Percentiles rank a stretch among this genome's conserved stretches.
Conservation (phyloP, 1,284 basidiomycete species). For the Ceratobasidium theobromae region DNA sequence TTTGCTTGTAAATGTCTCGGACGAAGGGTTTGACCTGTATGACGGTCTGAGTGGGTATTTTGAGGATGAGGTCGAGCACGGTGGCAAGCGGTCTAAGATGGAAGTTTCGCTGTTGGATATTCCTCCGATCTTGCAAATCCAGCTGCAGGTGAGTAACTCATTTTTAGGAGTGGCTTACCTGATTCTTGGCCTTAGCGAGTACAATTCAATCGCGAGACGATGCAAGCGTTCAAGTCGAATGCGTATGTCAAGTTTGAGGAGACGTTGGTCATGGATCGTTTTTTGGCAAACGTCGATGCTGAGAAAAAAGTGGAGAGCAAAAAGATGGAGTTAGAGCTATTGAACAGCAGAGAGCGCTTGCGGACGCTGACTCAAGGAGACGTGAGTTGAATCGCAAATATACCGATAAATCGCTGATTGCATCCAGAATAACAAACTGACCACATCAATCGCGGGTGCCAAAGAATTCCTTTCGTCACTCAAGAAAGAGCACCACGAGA, state of each 20-base stretch:
- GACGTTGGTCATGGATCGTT: constrained; percentile 88
- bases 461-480: constrained; percentile 55
- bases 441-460: constrained; percentile 48
- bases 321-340: constrained; percentile 66
- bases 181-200: constrained; percentile 63
- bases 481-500: constrained; percentile 55
- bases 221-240: constrained; percentile 93
- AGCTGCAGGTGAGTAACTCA: constrained; percentile 62
- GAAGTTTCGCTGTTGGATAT: constrained; percentile 84
- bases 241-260: constrained; percentile 91
- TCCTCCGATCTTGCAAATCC: constrained; percentile 91
- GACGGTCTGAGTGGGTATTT: constrained; percentile 94
- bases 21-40: constrained; percentile 86
- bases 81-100: constrained; percentile 84
- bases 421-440: not conserved
- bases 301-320: constrained; percentile 71
- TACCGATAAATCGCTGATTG: constrained; percentile 55
- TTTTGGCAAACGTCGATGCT: constrained; percentile 73
- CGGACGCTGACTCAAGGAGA: constrained; percentile 53
- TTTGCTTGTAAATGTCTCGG: constrained; percentile 87
- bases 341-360: constrained; percentile 62
- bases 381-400: constrained; percentile 15
- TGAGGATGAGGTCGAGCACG: constrained; percentile 86
- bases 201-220: constrained; percentile 90
- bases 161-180: not conserved